phyloP scores from a whole-genome alignment of 805 yeast genomes.

The Saccharomycopsis sp. region DNA sequence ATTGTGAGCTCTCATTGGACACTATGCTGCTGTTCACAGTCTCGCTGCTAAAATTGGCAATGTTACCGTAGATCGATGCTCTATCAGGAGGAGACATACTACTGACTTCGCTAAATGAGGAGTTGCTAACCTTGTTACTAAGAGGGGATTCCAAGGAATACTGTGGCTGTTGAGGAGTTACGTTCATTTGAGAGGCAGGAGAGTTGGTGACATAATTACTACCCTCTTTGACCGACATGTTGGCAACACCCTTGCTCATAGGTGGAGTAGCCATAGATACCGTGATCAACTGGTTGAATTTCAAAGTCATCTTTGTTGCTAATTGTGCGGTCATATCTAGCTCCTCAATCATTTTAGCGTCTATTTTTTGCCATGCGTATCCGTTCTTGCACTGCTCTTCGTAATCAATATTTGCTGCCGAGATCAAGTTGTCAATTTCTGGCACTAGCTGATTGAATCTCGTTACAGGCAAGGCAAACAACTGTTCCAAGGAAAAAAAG shows the following conservation, averaged over 20 bases:
- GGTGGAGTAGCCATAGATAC: not conserved
- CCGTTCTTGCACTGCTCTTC: not conserved
- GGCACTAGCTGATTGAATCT: not conserved
- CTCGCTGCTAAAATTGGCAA: not conserved
- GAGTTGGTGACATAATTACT: not conserved
- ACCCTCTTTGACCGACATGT: not conserved
- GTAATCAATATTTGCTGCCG: not conserved
- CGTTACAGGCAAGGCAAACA: not conserved
- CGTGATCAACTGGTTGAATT: not conserved
- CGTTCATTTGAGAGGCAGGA: not conserved
- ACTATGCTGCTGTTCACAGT: not conserved
- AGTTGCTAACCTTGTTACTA: not conserved
- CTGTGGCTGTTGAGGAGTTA: not conserved
- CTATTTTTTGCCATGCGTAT: not conserved
- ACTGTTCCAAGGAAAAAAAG: not conserved
- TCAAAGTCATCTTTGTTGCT: conserved; percentile 1
- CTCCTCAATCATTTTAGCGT: not conserved
- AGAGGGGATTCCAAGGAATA: not conserved
- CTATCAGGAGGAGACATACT: not conserved
- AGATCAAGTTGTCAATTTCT: not conserved
- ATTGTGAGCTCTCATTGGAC: not conserved
- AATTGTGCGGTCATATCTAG: not conserved
- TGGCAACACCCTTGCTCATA: not conserved
- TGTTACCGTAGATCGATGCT: not conserved
- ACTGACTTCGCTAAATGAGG: not conserved